Conservation (phyloP, 1,139 yeast genomes). For the Hyphopichia wangnamkhiaoensis region DNA sequence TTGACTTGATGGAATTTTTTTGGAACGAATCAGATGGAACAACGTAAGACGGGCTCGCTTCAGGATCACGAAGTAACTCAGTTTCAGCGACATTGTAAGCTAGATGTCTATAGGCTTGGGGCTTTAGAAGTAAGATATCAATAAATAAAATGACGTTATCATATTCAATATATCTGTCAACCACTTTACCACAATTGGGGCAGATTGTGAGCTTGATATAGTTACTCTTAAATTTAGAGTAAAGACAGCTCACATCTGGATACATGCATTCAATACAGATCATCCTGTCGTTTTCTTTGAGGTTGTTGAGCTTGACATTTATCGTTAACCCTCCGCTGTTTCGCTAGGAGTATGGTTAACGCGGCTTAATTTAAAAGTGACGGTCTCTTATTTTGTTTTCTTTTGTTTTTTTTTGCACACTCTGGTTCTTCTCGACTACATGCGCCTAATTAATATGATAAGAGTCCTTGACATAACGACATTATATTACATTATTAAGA, state of each 20-base stretch:
- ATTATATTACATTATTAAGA: background rate
- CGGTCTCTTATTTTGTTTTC: background rate
- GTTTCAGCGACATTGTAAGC: slow-evolving; percentile 69
- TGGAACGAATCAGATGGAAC: no score
- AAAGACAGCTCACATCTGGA: slow-evolving; percentile 60
- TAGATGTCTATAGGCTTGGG: slow-evolving; percentile 87
- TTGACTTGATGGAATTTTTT: no score
- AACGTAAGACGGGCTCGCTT: background rate
- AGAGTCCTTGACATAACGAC: slow-evolving; percentile 1
- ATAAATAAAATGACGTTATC: slow-evolving; percentile 83
- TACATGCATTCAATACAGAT: slow-evolving; percentile 85
- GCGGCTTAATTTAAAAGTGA: background rate
- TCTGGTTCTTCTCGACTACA: no score
- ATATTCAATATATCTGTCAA: slow-evolving; percentile 89
- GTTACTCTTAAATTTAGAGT: slow-evolving; percentile 70
- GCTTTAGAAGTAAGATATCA: slow-evolving; percentile 78
- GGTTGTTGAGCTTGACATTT: background rate
- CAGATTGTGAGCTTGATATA: slow-evolving; percentile 85
- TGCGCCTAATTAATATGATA: no score
- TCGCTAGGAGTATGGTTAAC: background rate
- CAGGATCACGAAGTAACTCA: slow-evolving; percentile 20
- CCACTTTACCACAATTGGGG: slow-evolving; percentile 66
- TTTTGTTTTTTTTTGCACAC: background rate
- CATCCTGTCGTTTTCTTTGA: slow-evolving; percentile 40
- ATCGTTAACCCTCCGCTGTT: background rate